Conservation (phyloP, 1,284 basidiomycete species). For the Cryptococcus sp. region DNA sequence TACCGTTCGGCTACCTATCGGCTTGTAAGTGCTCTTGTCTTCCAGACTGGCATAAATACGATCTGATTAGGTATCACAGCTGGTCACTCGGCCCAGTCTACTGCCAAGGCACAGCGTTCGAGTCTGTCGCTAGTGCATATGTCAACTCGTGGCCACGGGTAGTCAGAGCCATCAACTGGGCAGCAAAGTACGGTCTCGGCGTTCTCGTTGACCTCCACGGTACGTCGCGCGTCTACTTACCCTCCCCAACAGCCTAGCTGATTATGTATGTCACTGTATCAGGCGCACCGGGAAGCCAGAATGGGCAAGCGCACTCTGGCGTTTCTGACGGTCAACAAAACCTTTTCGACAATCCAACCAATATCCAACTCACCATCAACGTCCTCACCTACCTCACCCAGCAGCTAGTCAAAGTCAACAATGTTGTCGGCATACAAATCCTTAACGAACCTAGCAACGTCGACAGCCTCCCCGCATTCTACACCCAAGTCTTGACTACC, state of each 20-base stretch:
- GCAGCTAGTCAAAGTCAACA: constrained; percentile 64
- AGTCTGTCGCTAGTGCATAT: constrained; percentile 63
- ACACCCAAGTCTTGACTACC: constrained; percentile 59
- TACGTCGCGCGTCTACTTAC: constrained; percentile 36
- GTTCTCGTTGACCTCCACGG: constrained; percentile 77
- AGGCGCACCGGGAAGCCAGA: constrained; percentile 30
- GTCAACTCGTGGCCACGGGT: constrained; percentile 62
- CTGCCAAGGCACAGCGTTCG: constrained; percentile 61
- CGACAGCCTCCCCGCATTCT: constrained; percentile 27
- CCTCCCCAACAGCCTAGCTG: background rate
- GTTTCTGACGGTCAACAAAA: constrained; percentile 64
- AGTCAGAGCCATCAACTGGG: constrained; percentile 65
- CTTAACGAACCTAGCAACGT: constrained; percentile 67
- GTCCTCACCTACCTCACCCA: constrained; percentile 63
- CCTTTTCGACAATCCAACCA: constrained; percentile 60
- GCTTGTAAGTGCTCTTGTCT: constrained; percentile 53
- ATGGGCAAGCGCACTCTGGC: constrained; percentile 67
- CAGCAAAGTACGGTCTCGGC: constrained; percentile 64
- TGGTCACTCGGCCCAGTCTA: constrained; percentile 59
- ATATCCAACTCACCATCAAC: constrained; percentile 63
- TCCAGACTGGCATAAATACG: background rate
- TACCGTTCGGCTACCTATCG: constrained; percentile 69
- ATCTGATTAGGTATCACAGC: constrained; percentile 15
- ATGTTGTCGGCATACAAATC: constrained; percentile 73
- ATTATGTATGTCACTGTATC: background rate